phyloP scores from a whole-genome alignment of 129 eudicot genomes.

The Arctium minus region DNA sequence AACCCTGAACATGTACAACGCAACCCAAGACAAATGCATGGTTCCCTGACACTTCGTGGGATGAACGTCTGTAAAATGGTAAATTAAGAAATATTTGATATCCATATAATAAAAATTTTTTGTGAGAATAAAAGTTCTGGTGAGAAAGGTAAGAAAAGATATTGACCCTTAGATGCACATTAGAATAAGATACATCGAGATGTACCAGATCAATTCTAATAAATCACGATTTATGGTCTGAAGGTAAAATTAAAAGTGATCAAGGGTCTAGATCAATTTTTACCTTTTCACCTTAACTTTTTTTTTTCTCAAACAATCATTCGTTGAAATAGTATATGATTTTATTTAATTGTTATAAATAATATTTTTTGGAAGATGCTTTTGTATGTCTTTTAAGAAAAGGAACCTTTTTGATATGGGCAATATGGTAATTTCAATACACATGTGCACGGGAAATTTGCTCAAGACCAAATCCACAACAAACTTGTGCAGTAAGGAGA shows the following conservation, averaged over 20 bases:
- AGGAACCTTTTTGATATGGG: background rate
- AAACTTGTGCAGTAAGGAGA: slow-evolving; percentile 17
- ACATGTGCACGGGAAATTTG: slow-evolving; percentile 20
- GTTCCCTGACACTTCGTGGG: too few relatives aligned
- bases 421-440: background rate
- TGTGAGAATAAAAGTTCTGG: too few relatives aligned
- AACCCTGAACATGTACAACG: background rate
- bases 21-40: too few relatives aligned
- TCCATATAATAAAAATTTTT: background rate
- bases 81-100: background rate
- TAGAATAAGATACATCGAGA: too few relatives aligned
- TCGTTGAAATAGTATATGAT: background rate
- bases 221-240: too few relatives aligned
- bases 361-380: background rate
- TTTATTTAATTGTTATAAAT: background rate
- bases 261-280: too few relatives aligned
- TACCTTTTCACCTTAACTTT: too few relatives aligned
- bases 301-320: too few relatives aligned
- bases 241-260: too few relatives aligned
- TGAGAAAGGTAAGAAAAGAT: too few relatives aligned
- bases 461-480: slow-evolving; percentile 38
- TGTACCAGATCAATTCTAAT: too few relatives aligned
- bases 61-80: background rate
- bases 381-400: background rate
- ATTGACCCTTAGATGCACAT: too few relatives aligned